A percentile compares a stretch with the other conserved stretches of the same genome.
Conservation (phyloP, 371 early-diverging fungal species). For the Zychaea mexicana region DNA sequence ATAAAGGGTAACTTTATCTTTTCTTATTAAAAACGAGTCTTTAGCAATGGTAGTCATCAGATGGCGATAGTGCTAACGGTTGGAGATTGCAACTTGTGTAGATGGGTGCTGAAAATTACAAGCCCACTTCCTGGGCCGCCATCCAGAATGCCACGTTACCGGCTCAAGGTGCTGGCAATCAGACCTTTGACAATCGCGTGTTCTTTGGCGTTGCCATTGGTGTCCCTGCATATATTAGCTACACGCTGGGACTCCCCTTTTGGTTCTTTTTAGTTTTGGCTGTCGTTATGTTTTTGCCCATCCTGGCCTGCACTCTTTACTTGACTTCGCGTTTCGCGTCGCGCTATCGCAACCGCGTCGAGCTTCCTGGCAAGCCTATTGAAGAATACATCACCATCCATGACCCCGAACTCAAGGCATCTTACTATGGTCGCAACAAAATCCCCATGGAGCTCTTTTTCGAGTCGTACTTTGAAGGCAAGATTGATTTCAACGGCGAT, state of each 20-base stretch:
- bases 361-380: slow-evolving; percentile 78
- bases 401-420: slow-evolving; percentile 72
- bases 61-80: too few relatives aligned
- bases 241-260: slow-evolving; percentile 59
- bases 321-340: slow-evolving; percentile 67
- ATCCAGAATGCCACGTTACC: slow-evolving; percentile 66
- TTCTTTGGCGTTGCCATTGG: slow-evolving; percentile 56
- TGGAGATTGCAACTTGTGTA: too few relatives aligned
- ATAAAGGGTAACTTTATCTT: not conserved
- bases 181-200: slow-evolving; percentile 69
- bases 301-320: slow-evolving; percentile 70
- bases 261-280: slow-evolving; percentile 64
- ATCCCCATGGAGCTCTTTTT: slow-evolving; percentile 97
- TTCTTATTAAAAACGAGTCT: not conserved
- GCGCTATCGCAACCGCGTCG: slow-evolving; percentile 70
- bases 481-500: slow-evolving; percentile 92
- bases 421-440: slow-evolving; percentile 79
- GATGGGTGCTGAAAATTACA: slow-evolving; percentile 32
- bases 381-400: slow-evolving; percentile 89
- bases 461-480: slow-evolving; percentile 93
- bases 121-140: slow-evolving; percentile 60
- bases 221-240: slow-evolving; percentile 64
- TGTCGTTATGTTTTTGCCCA: slow-evolving; percentile 63
- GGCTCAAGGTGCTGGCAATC: slow-evolving; percentile 80
- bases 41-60: not conserved